phyloP scores from a whole-genome alignment of 495 filamentous ascomycete species.

The Podospora pseudopauciseta region DNA sequence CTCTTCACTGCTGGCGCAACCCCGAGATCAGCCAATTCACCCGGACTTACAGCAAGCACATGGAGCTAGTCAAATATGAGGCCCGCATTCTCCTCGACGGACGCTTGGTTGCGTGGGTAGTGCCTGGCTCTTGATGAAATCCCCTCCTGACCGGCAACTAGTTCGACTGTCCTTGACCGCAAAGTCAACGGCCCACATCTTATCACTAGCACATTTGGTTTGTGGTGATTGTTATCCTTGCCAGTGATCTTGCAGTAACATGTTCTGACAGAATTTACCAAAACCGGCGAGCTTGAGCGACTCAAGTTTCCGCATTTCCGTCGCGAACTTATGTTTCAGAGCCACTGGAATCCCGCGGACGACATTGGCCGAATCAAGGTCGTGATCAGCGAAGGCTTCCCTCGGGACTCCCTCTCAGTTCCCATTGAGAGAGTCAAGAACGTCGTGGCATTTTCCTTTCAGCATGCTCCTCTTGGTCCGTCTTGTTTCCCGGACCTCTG shows the following conservation, averaged over 20 bases:
- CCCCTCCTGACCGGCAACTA: conserved; percentile 25
- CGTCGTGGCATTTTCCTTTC: conserved; percentile 75
- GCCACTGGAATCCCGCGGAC: conserved; percentile 69
- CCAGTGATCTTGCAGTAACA: conserved; percentile 5
- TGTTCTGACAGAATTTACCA: conserved; percentile 52
- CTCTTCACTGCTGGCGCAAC: conserved; percentile 76
- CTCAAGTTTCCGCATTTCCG: conserved; percentile 75
- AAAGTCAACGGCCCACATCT: conserved; percentile 58
- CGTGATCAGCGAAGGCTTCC: conserved; percentile 72
- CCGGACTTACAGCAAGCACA: conserved; percentile 56
- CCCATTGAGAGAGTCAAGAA: conserved; percentile 71
- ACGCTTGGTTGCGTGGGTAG: conserved; percentile 55
- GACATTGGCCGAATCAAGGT: conserved; percentile 70
- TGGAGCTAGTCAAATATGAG: conserved; percentile 62
- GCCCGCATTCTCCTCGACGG: conserved; percentile 72
- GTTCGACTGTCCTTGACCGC: conserved; percentile 54
- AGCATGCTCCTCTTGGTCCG: conserved; percentile 77
- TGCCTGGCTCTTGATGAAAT: not conserved
- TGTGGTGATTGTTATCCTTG: not conserved
- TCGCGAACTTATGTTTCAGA: conserved; percentile 64
- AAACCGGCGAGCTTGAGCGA: conserved; percentile 56
- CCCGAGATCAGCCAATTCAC: conserved; percentile 61
- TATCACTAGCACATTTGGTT: conserved; percentile 50
- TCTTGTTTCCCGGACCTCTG: conserved; percentile 2
- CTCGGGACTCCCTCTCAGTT: conserved; percentile 42